Conservation (phyloP, 139 green algal genomes). For the Tetradesmus obliquus region DNA sequence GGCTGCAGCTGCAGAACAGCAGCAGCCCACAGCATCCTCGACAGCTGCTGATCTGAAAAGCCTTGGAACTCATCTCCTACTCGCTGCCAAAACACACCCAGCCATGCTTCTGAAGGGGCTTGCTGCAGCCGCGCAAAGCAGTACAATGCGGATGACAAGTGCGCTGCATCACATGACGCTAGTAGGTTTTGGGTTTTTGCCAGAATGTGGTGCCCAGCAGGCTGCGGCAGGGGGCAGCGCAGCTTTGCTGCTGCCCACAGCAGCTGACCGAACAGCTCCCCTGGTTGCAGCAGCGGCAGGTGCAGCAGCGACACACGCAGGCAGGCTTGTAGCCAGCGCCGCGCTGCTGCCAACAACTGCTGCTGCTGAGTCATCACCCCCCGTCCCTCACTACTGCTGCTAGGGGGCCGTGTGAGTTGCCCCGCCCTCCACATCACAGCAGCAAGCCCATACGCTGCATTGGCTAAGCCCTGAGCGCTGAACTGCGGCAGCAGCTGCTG, state of each 20-base stretch:
- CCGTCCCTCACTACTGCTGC: neutral
- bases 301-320: constrained; percentile 17
- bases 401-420: neutral
- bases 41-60: neutral
- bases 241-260: constrained; percentile 32
- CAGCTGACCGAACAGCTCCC: constrained; percentile 9
- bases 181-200: neutral
- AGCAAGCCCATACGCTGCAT: constrained; percentile 27
- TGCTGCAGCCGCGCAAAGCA: neutral
- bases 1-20: neutral
- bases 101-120: neutral
- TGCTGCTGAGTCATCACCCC: neutral
- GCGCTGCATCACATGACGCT: neutral
- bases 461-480: constrained; percentile 23
- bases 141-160: neutral
- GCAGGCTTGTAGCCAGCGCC: neutral
- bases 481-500: constrained; percentile 28
- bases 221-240: neutral
- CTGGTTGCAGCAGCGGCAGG: neutral
- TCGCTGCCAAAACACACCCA: neutral
- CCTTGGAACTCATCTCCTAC: neutral
- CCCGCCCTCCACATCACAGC: neutral
- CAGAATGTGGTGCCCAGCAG: constrained; percentile 1
- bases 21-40: constrained; percentile 9
- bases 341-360: neutral